Evolutionary conservation across 2,329 filamentous ascomycete species (phyloP), one percentile per base, ranked within the genome.

Genomic region (Calonectria pseudoreteaudii): DNA sequence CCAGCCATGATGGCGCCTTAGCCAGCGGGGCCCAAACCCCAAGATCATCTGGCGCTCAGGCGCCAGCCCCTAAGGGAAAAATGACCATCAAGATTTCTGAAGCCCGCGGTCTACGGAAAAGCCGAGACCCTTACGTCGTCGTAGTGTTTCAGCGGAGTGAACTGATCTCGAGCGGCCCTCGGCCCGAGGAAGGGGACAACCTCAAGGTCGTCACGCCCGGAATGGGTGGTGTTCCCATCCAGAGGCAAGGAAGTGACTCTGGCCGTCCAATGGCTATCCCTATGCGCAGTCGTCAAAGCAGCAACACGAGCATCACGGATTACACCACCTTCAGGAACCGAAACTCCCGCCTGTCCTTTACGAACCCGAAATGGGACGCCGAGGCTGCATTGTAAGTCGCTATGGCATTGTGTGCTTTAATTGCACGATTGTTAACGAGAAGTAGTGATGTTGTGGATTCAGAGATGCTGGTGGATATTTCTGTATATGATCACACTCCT

Each of bases 131-230:
- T 1, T 99, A 99, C 81, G 95, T 98, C 67, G 95, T 99, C 14
- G 98, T 94, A 73, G 96, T 98, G 31, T 99, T 98, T 82, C 97
- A 99, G 84, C 94, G 95, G 83, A 98, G 96, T 82, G 97, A 99
- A 84, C 93, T 98, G 80, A 98, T 99, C 70, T 98, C 97, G 1
- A 93, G 94, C 70, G 95, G 95, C 3, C 94, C 96, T 16, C 91
- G 93, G 44, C 88, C 88, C 30, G 93, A 94, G 56, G 89, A 91
- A 44, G 91, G 92, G 56, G 91, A 93, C 70, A 81, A 89, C 72
- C 76, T 86, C 30, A 81, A 80, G 49, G 80, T 84, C 44, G 82
- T 85, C n/a, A 91, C 89, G 77, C 89, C 86, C 79, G 87, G 80
- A 60, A 69, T 53, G 69, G 89, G 90, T 44, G 89, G 90, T 34